Conservation (phyloP, 345 rosid genomes). For the Eucalyptus sp. region DNA sequence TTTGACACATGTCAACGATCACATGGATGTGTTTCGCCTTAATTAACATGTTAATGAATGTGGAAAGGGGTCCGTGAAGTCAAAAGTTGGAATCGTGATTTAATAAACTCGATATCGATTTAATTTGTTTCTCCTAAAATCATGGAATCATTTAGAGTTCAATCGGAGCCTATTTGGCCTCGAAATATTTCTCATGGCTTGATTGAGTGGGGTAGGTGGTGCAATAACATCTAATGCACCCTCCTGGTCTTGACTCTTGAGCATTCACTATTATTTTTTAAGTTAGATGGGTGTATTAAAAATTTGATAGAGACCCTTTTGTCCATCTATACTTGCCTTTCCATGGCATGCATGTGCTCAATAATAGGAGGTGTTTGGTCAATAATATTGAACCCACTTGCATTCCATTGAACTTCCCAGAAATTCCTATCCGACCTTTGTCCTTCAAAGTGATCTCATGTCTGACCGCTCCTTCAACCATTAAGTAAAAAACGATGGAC, state of each 20-base stretch:
- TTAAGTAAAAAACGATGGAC: neutral
- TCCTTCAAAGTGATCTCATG: neutral
- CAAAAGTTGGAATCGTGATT: neutral
- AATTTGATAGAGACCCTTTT: neutral
- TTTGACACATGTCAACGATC: neutral
- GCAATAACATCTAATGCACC: neutral
- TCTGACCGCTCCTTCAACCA: neutral
- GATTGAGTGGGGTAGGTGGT: neutral
- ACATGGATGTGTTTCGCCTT: neutral
- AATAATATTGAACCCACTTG: neutral
- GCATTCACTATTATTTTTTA: neutral
- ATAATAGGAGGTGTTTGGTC: neutral
- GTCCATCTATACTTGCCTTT: neutral
- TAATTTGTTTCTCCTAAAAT: neutral
- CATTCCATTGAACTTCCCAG: neutral
- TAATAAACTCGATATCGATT: neutral
- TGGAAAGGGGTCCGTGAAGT: neutral
- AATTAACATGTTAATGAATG: neutral
- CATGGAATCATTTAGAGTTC: neutral
- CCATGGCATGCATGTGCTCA: neutral
- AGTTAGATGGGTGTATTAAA: neutral
- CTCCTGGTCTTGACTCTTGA: neutral
- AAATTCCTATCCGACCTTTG: neutral
- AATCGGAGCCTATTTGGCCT: neutral
- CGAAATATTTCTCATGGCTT: neutral